These are phyloP conservation scores for Guadua angustifolia DNA, from an alignment of 176 grass and related monocot genomes.

Conservation along the genomic window DNA sequence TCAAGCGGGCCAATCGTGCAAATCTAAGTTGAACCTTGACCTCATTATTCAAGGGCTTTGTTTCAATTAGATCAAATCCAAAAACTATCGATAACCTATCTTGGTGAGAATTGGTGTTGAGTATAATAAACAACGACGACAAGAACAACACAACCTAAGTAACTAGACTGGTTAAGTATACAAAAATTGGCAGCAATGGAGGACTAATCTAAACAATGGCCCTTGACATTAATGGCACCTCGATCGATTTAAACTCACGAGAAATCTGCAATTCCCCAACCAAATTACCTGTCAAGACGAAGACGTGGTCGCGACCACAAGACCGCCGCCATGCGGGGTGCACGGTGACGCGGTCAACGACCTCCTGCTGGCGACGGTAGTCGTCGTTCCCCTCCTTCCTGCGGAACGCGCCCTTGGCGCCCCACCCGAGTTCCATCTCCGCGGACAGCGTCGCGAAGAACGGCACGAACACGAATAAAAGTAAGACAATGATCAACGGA, in stretches of 20 bases:
- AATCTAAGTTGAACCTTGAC: background rate
- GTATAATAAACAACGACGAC: no score
- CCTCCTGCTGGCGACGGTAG: constrained; percentile 74
- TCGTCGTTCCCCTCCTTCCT: constrained; percentile 66
- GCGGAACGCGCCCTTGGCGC: constrained; percentile 65
- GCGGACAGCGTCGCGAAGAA: constrained; percentile 93
- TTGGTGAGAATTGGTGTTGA: no score
- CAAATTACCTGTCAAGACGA: constrained; percentile 72
- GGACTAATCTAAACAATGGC: no score
- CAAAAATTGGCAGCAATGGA: no score
- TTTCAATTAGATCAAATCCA: background rate
- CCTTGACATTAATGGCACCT: background rate
- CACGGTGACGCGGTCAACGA: constrained; percentile 58
- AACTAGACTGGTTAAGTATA: no score
- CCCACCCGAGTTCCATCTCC: constrained; percentile 96
- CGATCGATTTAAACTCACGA: background rate
- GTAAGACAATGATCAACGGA: no score
- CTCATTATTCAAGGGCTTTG: background rate
- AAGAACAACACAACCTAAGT: no score
- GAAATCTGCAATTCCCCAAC: background rate
- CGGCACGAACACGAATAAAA: constrained; percentile 87
- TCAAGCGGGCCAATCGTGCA: background rate
- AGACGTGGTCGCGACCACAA: constrained; percentile 76
- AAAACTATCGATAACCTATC: background rate
- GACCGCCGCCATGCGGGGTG: constrained; percentile 76